phyloP scores from a whole-genome alignment of 164 flowering plant species.

The Nymphaea colorata region DNA sequence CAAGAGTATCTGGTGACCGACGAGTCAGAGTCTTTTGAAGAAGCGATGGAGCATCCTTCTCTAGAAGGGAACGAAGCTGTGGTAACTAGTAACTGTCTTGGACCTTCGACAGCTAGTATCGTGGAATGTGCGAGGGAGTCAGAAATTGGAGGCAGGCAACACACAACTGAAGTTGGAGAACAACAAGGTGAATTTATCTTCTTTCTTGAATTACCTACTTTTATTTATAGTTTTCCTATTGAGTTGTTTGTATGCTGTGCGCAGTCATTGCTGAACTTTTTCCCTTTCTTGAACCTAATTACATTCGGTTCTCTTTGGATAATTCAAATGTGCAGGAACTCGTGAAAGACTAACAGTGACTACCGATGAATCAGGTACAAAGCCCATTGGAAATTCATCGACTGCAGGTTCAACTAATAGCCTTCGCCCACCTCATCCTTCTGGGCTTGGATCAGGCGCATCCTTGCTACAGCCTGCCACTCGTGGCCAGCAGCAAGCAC shows the following conservation, averaged over 20 bases:
- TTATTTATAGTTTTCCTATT: background rate
- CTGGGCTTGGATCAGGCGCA: conserved; percentile 93
- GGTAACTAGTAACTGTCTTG: background rate
- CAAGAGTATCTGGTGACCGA: conserved; percentile 11
- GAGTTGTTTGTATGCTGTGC: background rate
- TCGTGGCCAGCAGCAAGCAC: conserved; percentile 55
- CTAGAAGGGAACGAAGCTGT: conserved; percentile 3
- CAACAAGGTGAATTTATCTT: background rate
- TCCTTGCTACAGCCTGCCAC: conserved; percentile 73
- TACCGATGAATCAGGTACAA: background rate
- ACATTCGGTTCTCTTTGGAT: background rate
- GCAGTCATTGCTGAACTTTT: background rate
- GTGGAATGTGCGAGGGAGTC: background rate
- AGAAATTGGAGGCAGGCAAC: background rate
- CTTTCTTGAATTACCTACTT: too few relatives aligned
- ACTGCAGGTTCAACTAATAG: background rate
- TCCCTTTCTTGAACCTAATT: background rate
- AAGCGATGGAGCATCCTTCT: conserved; percentile 21
- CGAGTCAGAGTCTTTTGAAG: conserved; percentile 33
- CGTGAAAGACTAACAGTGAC: background rate
- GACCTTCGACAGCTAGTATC: background rate
- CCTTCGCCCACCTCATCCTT: conserved; percentile 45
- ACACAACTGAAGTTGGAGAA: background rate
- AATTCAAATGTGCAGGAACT: background rate
- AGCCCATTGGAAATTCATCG: background rate